Base-by-base conservation (phyloP, 805 yeast species). In the Metschnikowia cerradonensis region DNA sequence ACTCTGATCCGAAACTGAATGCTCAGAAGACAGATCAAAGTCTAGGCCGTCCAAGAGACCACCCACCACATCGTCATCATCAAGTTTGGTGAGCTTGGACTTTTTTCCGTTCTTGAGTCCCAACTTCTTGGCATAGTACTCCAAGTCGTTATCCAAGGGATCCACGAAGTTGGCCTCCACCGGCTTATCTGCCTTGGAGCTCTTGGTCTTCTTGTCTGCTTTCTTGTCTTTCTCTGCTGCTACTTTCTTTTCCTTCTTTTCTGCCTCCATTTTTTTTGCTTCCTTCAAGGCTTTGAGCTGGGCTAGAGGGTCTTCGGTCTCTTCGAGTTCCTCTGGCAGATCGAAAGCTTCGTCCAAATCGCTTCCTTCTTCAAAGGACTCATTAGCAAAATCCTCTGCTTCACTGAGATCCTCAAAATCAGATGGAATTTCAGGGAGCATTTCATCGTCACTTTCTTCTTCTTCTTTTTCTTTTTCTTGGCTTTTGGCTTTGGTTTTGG, bases 1-100 rank as follows among this genome's bases (percentile, higher is more conserved):
- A 59, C 62, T 30, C 7, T 44, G 41, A 47, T 47, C 64, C 15
- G 59, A 56, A 47, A 31, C 56, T 45, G 45, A 50, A 33, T 64
- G 63, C 6, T 59, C 61, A 34, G 60, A 66, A 15, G 54, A 43
- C 52, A 72, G 71, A 39, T 77, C 83, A 47, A 80, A 67, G 54
- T 82, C 86, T n/a, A 81, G 67, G 0, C 91, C 96, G 48, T 88
- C 96, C 4, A 90, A 70, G 20, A 90, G 64, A n/a, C 90, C 95
- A 42, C 88, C 96, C 44, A 90, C 73, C 2, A 84, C 79, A 66
- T 90, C 96, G 61, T 86, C 87, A 13, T 82, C 90, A 37, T 77
- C 83, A 3, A 62, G 62, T 54, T 78, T 79, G 36, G 75, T 67
- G 43, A 85, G 71, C 47, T 67, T 70, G 3, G 69, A 51, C 14